These are phyloP conservation scores for Coemansia biformis DNA, from an alignment of 192 early-diverging fungal genomes.

Conservation along the genomic window DNA sequence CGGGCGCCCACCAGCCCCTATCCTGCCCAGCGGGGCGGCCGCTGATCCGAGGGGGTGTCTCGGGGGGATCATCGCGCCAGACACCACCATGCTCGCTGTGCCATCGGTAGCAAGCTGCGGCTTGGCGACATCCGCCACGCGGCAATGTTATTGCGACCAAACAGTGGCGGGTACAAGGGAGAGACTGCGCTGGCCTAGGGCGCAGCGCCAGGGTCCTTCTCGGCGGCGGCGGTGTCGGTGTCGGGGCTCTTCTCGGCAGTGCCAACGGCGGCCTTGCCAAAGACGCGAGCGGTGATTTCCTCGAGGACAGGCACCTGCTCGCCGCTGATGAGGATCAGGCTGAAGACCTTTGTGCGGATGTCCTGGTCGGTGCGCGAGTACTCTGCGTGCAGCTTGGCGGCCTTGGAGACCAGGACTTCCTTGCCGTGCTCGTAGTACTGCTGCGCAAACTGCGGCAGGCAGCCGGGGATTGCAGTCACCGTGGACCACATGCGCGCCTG, in stretches of 20 bases:
- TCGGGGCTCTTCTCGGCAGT: not conserved
- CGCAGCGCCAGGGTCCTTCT: too few relatives aligned
- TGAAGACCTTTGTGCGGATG: slow-evolving; percentile 39
- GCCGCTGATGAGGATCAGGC: slow-evolving; percentile 47
- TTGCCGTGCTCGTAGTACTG: slow-evolving; percentile 46
- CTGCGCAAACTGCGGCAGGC: slow-evolving; percentile 42
- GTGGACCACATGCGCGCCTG: slow-evolving; percentile 35
- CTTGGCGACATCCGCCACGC: too few relatives aligned
- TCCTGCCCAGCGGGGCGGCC: too few relatives aligned
- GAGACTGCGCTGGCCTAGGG: too few relatives aligned
- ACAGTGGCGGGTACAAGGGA: too few relatives aligned
- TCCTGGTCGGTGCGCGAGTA: slow-evolving; percentile 45
- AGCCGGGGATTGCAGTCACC: slow-evolving; percentile 35
- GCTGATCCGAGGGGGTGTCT: too few relatives aligned
- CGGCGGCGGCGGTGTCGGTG: too few relatives aligned
- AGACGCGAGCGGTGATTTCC: slow-evolving; percentile 34
- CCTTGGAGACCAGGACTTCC: slow-evolving; percentile 44
- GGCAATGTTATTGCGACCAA: too few relatives aligned
- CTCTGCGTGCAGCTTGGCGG: slow-evolving; percentile 44
- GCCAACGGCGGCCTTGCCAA: slow-evolving; percentile 23
- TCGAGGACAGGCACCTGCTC: slow-evolving; percentile 49
- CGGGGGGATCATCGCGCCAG: too few relatives aligned
- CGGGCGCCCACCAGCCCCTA: too few relatives aligned
- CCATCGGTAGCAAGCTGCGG: too few relatives aligned
- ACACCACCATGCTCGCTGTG: too few relatives aligned